Evolutionary conservation across 495 filamentous ascomycete genomes (phyloP).

Genomic region (Xylaria palmicola): DNA sequence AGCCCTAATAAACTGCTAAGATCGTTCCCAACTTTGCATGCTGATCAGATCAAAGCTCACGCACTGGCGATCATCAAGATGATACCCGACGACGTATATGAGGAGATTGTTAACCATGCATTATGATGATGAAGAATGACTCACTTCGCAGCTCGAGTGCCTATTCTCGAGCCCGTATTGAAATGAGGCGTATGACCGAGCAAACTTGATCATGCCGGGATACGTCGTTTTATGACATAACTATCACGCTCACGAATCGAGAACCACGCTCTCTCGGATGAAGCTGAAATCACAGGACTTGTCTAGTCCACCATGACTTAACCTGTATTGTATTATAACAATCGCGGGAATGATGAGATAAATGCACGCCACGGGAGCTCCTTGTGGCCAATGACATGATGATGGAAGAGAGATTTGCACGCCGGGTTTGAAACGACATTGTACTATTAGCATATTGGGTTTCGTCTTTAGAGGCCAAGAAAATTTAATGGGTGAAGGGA

Average conservation of each 20-base stretch:
- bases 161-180: background rate
- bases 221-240: no score
- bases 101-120: slow-evolving; percentile 83
- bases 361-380: background rate
- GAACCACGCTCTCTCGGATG: background rate
- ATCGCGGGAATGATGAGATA: background rate
- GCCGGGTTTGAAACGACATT: background rate
- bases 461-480: background rate
- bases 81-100: slow-evolving; percentile 86
- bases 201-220: no score
- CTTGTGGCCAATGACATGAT: slow-evolving; percentile 2
- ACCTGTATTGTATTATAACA: slow-evolving; percentile 11
- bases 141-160: background rate
- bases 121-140: slow-evolving; percentile 53
- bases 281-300: no score
- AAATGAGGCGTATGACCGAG: background rate
- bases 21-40: slow-evolving; percentile 82
- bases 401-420: background rate
- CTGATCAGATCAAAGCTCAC: slow-evolving; percentile 74
- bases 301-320: no score
- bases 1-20: slow-evolving; percentile 90
- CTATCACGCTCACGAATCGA: background rate
- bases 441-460: background rate
- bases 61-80: slow-evolving; percentile 77
- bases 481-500: no score